Evolutionary conservation across 2,329 filamentous ascomycete species (phyloP), one percentile per base, ranked within the genome.

Genomic region (Fonsecaea monophora): DNA sequence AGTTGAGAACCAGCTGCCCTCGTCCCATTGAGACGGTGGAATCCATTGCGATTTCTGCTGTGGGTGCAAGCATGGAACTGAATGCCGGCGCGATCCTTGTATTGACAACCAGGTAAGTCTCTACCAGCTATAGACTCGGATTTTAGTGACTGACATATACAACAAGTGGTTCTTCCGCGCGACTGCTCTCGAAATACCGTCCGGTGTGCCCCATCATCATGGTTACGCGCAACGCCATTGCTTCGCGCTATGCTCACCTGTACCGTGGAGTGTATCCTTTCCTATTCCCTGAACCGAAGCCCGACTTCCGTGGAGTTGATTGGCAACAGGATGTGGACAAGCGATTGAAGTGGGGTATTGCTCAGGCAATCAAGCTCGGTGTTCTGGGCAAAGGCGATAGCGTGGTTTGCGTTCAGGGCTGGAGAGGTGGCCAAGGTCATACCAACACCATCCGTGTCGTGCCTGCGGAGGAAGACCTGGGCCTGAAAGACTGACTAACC

Each of bases 281-380:
- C 90, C 86, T 91, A 76, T 98, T 97, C 86, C 87, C 90, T 62
- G 91, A 97, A 84, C 82, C 84, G 75, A 98, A 98, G 89, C 95
- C 95, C 74, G 92, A 99, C 84, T 99, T 98, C 82, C 87, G 86
- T 79, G 87, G 90, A 81, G 69, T 70, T 5, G 73, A 74, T 56
- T 99, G 95, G 95, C 95, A 99, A 84, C 93, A 98, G 85, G 94
- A 99, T 82, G 95, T 99, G 74, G 95, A 99, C 83, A 89, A 90
- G 79, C 92, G 95, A 78, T 92, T 99, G 81, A 97, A 94, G 87
- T 99, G 94, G 94, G 95, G 92, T 79, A 92, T 99, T 79, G 84
- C 87, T 78, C 88, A 93, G 78, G 95, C 92, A 74, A 87, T 97
- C 76, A 88, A 90, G 81, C 90, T 99, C 53, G 85, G 89, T 70